Evolutionary conservation across 169 alveolate species (phyloP), one percentile per base, ranked within the genome.

Genomic region (Babesia sp.): DNA sequence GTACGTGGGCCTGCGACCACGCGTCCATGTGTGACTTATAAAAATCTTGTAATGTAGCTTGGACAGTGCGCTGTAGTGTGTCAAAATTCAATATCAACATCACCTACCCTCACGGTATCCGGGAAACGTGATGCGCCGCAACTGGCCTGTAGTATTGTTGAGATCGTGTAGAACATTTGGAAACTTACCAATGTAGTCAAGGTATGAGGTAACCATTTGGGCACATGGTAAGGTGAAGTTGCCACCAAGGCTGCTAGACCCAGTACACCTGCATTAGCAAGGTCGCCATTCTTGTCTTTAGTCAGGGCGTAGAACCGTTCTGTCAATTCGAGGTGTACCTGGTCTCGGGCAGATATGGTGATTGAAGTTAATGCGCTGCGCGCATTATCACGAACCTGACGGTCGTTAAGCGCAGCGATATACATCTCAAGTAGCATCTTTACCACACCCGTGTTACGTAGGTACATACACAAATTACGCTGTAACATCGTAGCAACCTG

Each of bases 21-120:
- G 88, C 93, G 67, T 87, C 93, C 68, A 74, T 75, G 67, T 87
- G 93, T 12, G 91, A 67, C 64, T 87, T 87, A 73, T 85, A 78
- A 48, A 87, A 87, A 46, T 87, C 93, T 44, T 87, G 93, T 41
- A 79, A 61, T 4, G 87, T 70, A 28, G 42, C 34, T 53, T 79
- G 83, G 29, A 79, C 82, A 3, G 46, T 46, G 14, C 58, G 39
- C 78, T 63, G 33, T 12, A 16, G 37, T 22, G 12, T 1, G 8
- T 5, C 39, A 14, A 51, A 1, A 44, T 1, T 48, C 7, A 9
- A 28, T 5, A 7, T 12, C 50, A 18, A 46, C 6, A 3, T 4
- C n/a, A 42, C 71, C 34, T 41, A 60, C 75, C 50, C 85, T 75
- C 26, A 75, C 53, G 33, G 31, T 37, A 31, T 57, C 68, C 2